Conservation (phyloP, 2,329 filamentous ascomycete species). For the Cryoendolithus antarcticus region DNA sequence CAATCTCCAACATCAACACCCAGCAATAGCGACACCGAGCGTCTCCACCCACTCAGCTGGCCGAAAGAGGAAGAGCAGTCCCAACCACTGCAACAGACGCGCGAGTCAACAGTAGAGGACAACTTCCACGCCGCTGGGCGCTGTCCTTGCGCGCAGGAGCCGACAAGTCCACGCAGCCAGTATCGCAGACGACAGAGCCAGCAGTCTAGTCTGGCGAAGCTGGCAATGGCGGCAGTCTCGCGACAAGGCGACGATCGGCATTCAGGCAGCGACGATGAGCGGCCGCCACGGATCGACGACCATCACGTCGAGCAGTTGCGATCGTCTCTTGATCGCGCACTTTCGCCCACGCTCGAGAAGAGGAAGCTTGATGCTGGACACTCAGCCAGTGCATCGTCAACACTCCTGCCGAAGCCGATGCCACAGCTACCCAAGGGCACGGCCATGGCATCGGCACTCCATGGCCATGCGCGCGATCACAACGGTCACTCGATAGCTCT, state of each 20-base stretch:
- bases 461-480: conserved; percentile 13
- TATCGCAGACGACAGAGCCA: conserved; percentile 23
- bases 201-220: conserved; percentile 18
- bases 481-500: conserved; percentile 29
- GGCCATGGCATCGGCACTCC: conserved; percentile 15
- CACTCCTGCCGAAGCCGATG: conserved; percentile 2
- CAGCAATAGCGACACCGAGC: background rate
- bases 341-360: conserved; percentile 10
- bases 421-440: conserved; percentile 4
- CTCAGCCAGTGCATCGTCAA: background rate
- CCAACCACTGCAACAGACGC: too few relatives aligned
- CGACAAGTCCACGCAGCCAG: conserved; percentile 17
- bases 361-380: background rate
- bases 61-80: background rate
- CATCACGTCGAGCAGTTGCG: conserved; percentile 18
- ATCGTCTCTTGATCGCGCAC: conserved; percentile 18
- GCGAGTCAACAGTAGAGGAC: too few relatives aligned
- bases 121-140: conserved; percentile 18
- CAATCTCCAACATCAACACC: conserved; percentile 3
- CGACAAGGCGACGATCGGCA: conserved; percentile 9
- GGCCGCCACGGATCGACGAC: conserved; percentile 8
- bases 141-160: conserved; percentile 18
- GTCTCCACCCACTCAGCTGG: conserved; percentile 2
- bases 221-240: conserved; percentile 17
- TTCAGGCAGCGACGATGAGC: conserved; percentile 8